Base-by-base conservation (phyloP, 2,329 filamentous ascomycete species). In the Metarhizium sp. region DNA sequence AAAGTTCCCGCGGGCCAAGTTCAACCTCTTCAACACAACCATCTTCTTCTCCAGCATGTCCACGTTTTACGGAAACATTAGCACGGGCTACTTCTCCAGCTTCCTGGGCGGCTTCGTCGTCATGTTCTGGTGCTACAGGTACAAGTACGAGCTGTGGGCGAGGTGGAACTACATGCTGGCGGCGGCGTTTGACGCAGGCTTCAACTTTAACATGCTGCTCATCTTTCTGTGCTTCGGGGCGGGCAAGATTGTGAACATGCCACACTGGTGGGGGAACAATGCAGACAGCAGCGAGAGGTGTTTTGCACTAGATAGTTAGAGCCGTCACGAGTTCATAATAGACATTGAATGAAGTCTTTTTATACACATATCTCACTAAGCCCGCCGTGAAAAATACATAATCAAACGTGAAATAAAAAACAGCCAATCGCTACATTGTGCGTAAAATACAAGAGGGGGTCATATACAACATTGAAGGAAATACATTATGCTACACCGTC, bases 231-330 rank as follows among this genome's bases (percentile, higher is more conserved):
- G 77, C 58, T 82, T 84, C 60, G 78, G 79, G 1, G 75, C 77
- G 6, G 80, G 74, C 0, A 82, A 78, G 69, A 71, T 80, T 36
- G 67, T 83, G 7, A 71, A 67, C 16, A 84, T 84, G 81, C 80
- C 80, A n/a, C 64, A 80, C 58, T 85, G 82, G 82, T 85, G 81
- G 80, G 81, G 81, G 0, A 85, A 85, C 61, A 77, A 82, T 59
- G 73, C 67, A 32, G 68, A 73, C 18, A 79, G 70, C 54, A 76
- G 78, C 47, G 81, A 85, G 67, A 72, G 81, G 54, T 85, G 81
- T 63, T 85, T 84, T 71, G 78, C 78, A 2, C 58, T 81, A 42
- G 32, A 51, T 36, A 52, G 54, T 8, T 13, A 36, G 13, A 25
- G 25, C 25, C 25, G 25, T 25, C 3, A 25, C 25, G 25, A 25